Base-by-base conservation (phyloP, 2,329 filamentous ascomycete species). In the Neofusicoccum umdonicola region DNA sequence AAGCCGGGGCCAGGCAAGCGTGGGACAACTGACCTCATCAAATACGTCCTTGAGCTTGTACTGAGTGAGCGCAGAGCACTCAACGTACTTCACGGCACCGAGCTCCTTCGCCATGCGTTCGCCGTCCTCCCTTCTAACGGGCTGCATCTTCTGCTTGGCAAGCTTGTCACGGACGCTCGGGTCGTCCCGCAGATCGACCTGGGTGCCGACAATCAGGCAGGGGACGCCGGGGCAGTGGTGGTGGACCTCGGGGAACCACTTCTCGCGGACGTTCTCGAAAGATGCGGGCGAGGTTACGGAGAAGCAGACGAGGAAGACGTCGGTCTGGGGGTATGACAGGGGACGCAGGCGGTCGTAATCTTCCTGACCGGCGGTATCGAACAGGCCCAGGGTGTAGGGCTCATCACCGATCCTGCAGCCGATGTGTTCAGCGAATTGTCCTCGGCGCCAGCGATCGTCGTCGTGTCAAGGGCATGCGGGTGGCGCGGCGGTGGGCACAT, bases 11-110 rank as follows among this genome's bases (percentile, higher is more conserved):
- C 27, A 31, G 7, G 5, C 39, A 19, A 9, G 17, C 17, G 41
- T 27, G 31, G 47, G 27, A 35, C 22, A 47, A 54, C 62, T 71
- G 85, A 97, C 93, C 90, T 98, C 95, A 74, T 99, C 95, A 80
- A 99, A 99, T 17, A 99, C 95, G 76, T 98, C 95, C 85, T 99
- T 99, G 70, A 99, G 83, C 82, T 97, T 97, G 83, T 93, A 97
- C 83, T 99, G 95, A 68, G 95, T 98, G 78, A 99, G 82, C 65
- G 95, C 95, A 76, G 93, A 97, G 83, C 95, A 99, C 82, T 99
- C 95, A 69, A 98, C 95, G 73, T 99, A 99, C 84, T 97, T 98
- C 73, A 99, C 92, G 4, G 95, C 95, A 67, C 93, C 93, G n/a
- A 98, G 82, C 68, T 98, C 94, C 83, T 94, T 97, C 2, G 95